phyloP scores from a whole-genome alignment of 352 stramenopile genomes.

The Phytopythium aichiense region DNA sequence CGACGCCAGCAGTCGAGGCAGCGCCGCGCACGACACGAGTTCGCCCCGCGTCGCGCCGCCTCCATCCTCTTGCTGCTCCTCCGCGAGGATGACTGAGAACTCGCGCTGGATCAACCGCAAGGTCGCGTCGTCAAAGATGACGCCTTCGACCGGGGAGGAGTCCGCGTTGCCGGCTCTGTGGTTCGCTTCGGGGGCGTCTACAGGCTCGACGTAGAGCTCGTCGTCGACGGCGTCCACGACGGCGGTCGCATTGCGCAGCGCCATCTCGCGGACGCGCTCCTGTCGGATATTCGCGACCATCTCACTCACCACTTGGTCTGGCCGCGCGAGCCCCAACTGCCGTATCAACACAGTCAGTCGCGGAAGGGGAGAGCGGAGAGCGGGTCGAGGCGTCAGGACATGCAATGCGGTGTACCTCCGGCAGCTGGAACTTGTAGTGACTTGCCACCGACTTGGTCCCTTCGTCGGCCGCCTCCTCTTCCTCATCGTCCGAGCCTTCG shows the following conservation, averaged over 20 bases:
- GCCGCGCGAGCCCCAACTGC: slow-evolving; percentile 63
- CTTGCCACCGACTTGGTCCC: slow-evolving; percentile 6
- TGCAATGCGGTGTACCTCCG: slow-evolving; percentile 23
- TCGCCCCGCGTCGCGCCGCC: slow-evolving; percentile 5
- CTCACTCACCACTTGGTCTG: slow-evolving; percentile 71
- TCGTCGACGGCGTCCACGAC: neutral
- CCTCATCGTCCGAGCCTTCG: slow-evolving; percentile 25
- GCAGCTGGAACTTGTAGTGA: slow-evolving; percentile 58
- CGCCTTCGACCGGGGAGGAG: slow-evolving; percentile 14
- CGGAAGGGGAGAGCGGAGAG: neutral
- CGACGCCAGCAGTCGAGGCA: slow-evolving; percentile 36
- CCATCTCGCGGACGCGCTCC: slow-evolving; percentile 47
- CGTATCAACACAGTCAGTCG: neutral
- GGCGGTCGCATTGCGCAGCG: slow-evolving; percentile 19
- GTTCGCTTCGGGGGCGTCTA: slow-evolving; percentile 11
- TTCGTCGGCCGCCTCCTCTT: slow-evolving; percentile 1
- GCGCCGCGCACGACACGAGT: slow-evolving; percentile 36
- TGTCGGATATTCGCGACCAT: slow-evolving; percentile 69
- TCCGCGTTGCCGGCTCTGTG: slow-evolving; percentile 2
- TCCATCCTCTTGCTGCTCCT: slow-evolving; percentile 17
- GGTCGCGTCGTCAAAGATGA: slow-evolving; percentile 62
- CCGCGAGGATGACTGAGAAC: slow-evolving; percentile 38
- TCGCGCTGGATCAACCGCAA: slow-evolving; percentile 49
- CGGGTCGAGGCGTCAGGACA: neutral
- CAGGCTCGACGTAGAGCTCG: neutral